phyloP scores from a whole-genome alignment of 345 rosid species.

The Moricandia arvensis region DNA sequence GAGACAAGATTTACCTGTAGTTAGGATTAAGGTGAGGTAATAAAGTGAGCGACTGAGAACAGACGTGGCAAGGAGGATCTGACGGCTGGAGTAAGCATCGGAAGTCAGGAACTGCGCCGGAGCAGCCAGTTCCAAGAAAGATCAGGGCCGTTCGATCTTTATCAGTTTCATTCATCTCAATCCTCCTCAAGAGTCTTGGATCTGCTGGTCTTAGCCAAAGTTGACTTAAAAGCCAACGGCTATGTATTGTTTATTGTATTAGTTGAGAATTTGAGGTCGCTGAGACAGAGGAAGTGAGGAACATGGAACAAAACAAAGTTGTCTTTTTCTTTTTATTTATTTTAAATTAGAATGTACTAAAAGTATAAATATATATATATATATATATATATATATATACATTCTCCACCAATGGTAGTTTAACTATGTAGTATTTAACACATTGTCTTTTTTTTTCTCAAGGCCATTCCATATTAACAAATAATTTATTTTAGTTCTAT shows the following conservation, averaged over 20 bases:
- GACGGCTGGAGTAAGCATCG: slow-evolving; percentile 89
- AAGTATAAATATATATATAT: neutral
- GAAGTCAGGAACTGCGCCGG: slow-evolving; percentile 83
- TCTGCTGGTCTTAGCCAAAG: neutral
- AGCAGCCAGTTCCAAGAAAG: slow-evolving; percentile 95
- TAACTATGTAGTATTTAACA: too few relatives aligned
- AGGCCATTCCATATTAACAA: too few relatives aligned
- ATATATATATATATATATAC: neutral
- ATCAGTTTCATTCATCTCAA: slow-evolving; percentile 13
- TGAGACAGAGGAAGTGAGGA: neutral
- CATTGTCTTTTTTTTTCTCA: too few relatives aligned
- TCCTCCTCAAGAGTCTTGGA: slow-evolving; percentile 17
- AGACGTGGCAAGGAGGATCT: slow-evolving; percentile 87
- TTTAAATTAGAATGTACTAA: neutral
- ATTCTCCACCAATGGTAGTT: too few relatives aligned
- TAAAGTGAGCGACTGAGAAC: slow-evolving; percentile 59
- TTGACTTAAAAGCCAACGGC: slow-evolving; percentile 31
- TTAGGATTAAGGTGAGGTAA: slow-evolving; percentile 80
- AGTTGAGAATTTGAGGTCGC: slow-evolving; percentile 16
- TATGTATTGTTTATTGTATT: slow-evolving; percentile 16
- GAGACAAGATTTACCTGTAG: slow-evolving; percentile 54
- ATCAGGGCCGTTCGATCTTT: slow-evolving; percentile 60
- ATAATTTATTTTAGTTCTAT: too few relatives aligned
- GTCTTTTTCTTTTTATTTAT: neutral
- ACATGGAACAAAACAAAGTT: neutral